Evolutionary conservation across 768 basidiomycete genomes (phyloP).

Genomic region (Suillus cothurnatus): DNA sequence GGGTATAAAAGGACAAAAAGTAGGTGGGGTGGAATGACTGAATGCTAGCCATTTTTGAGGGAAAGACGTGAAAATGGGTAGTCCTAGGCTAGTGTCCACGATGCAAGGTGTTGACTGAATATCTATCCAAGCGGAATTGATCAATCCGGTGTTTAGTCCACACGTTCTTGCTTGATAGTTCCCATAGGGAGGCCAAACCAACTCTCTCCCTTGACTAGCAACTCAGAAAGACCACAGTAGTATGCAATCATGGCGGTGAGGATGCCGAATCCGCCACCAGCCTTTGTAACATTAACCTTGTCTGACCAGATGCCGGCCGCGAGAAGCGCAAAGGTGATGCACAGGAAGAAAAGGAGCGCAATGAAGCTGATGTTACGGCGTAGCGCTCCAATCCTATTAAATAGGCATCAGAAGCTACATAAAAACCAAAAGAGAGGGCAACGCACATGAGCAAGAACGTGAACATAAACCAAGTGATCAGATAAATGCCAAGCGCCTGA

Average conservation of each 20-base stretch:
- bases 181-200: slow-evolving; percentile 47
- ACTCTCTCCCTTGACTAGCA: slow-evolving; percentile 40
- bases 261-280: slow-evolving; percentile 49
- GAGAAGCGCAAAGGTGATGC: slow-evolving; percentile 53
- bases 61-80: background rate
- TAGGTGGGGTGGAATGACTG: background rate
- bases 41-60: slow-evolving; percentile 5
- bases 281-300: slow-evolving; percentile 28
- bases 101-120: background rate
- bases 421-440: background rate
- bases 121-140: background rate
- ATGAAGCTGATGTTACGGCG: slow-evolving; percentile 53
- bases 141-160: background rate
- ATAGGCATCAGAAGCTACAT: slow-evolving; percentile 3
- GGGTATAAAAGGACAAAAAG: background rate
- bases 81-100: background rate
- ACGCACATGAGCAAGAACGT: slow-evolving; percentile 71
- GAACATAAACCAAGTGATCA: slow-evolving; percentile 73
- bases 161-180: slow-evolving; percentile 13
- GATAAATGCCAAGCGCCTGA: slow-evolving; percentile 73
- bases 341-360: slow-evolving; percentile 54
- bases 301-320: slow-evolving; percentile 40
- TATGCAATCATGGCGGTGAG: slow-evolving; percentile 49
- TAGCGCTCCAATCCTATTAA: slow-evolving; percentile 48
- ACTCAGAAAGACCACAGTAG: slow-evolving; percentile 45